Base-by-base conservation (phyloP, 371 early-diverging fungal species). In the Haplosporangium sp. region DNA sequence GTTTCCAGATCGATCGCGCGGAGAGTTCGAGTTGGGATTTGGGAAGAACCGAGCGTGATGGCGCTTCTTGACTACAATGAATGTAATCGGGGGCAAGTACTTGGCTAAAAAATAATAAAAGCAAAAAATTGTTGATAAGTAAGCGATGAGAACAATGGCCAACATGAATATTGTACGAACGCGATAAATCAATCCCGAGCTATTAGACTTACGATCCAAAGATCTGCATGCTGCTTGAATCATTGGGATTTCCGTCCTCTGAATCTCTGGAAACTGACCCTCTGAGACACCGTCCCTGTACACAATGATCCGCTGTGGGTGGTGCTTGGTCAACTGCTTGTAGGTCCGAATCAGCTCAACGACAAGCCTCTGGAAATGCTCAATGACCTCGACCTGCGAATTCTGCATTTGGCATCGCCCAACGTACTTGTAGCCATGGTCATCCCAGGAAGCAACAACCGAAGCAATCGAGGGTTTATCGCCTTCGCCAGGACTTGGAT, bases 231-330 rank as follows among this genome's bases (percentile, higher is more conserved):
- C 82, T 20, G 56, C 62, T 56, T 79, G 79, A 37, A 87, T 73
- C 9, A 82, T 67, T 9, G 64, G 54, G 12, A 90, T 75, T 68
- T 94, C 93, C 5, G 75, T 76, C 21, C 74, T 54, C 47, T 81
- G 58, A 6, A 93, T 87, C 36, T 85, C 85, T 11, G 82, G 56
- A 53, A 93, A 90, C 73, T 89, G 89, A 13, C 88, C 83, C 21
- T 90, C 89, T 7, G 86, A 83, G 1, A 93, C 90, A n/a, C 94
- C 94, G 62, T 92, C 92, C 16, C 94, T 85, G 74, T 89, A 94
- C 51, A 92, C 87, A n/a, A 94, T 54, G 51, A 94, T 85, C 8
- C 86, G 77, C 56, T 75, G 20, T 1, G 89, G 91, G 14, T 64
- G 84, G 18, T 58, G 46, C 10, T 61, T 56, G 43, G 71, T 79